Evolutionary conservation across 495 filamentous ascomycete species (phyloP).

Genomic region (Penicillium pancosmium): DNA sequence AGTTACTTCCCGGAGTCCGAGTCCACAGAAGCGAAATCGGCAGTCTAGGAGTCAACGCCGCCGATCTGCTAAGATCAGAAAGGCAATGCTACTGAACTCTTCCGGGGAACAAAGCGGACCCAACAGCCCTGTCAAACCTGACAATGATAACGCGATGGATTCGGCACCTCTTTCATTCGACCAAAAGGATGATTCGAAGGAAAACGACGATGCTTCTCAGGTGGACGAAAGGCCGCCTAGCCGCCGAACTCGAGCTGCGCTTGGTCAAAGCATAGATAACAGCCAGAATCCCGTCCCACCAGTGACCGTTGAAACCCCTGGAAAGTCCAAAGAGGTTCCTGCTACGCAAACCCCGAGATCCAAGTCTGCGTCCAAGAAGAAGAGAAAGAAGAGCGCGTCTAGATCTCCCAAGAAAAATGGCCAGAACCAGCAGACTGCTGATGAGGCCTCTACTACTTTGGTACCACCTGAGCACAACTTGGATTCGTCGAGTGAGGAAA

Average conservation of each 20-base stretch:
- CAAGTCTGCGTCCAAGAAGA: constrained; percentile 15
- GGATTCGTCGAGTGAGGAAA: constrained; percentile 44
- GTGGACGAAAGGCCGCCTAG: constrained; percentile 25
- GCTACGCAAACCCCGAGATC: constrained; percentile 9
- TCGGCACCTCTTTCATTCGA: background rate
- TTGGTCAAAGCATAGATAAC: constrained; percentile 20
- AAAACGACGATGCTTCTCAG: constrained; percentile 12
- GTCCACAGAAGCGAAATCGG: constrained; percentile 20
- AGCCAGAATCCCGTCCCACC: background rate
- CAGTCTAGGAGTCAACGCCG: constrained; percentile 15
- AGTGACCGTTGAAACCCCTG: constrained; percentile 8
- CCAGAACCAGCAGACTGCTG: background rate
- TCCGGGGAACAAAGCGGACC: constrained; percentile 11
- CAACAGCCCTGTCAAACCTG: constrained; percentile 11
- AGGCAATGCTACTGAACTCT: constrained; percentile 7
- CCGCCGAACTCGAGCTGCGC: constrained; percentile 36
- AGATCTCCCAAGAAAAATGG: background rate
- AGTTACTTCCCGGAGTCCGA: constrained; percentile 30
- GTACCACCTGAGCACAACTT: constrained; percentile 15
- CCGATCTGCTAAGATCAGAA: constrained; percentile 23
- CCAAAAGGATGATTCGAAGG: constrained; percentile 12
- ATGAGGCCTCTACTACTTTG: background rate
- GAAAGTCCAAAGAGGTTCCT: background rate
- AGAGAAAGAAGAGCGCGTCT: constrained; percentile 2
- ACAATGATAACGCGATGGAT: background rate